Evolutionary conservation across 2,329 filamentous ascomycete species (phyloP).

Genomic region (Aspergillus pseudoviridinutans): DNA sequence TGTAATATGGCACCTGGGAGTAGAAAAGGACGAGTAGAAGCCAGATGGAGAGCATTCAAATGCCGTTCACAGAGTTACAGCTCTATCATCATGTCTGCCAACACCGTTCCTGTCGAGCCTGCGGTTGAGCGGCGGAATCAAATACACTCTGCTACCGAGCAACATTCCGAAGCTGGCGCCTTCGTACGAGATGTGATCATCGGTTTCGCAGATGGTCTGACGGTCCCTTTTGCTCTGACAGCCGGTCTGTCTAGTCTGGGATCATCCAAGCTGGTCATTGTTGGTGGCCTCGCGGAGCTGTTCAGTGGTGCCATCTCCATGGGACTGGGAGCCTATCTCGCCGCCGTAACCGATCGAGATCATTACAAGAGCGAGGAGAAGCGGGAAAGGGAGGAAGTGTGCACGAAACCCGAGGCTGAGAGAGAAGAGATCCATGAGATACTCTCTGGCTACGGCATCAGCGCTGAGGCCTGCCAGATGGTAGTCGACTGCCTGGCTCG

Average conservation of each 20-base stretch:
- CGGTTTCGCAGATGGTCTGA: constrained; percentile 69
- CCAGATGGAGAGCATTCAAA: too few species aligned
- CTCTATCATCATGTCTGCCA: background rate
- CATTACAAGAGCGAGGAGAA: constrained; percentile 43
- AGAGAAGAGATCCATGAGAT: background rate
- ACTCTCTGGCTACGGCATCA: background rate
- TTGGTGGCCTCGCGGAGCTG: constrained; percentile 66
- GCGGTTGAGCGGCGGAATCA: background rate
- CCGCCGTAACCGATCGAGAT: constrained; percentile 39
- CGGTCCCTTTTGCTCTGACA: constrained; percentile 69
- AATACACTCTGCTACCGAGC: background rate
- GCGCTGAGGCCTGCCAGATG: background rate
- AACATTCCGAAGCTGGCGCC: background rate
- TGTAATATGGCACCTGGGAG: background rate
- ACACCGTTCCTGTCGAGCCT: background rate
- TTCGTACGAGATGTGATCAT: constrained; percentile 48
- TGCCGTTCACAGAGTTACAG: background rate
- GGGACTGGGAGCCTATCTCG: constrained; percentile 67
- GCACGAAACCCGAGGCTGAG: constrained; percentile 42
- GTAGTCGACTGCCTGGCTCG: background rate
- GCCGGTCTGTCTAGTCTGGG: constrained; percentile 60
- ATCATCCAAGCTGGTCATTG: constrained; percentile 58
- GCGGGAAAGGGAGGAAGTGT: constrained; percentile 45
- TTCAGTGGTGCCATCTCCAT: constrained; percentile 68
- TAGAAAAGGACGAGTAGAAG: background rate